Evolutionary conservation across 1,139 yeast species (phyloP).

Genomic region (Yamadazyma sp.): DNA sequence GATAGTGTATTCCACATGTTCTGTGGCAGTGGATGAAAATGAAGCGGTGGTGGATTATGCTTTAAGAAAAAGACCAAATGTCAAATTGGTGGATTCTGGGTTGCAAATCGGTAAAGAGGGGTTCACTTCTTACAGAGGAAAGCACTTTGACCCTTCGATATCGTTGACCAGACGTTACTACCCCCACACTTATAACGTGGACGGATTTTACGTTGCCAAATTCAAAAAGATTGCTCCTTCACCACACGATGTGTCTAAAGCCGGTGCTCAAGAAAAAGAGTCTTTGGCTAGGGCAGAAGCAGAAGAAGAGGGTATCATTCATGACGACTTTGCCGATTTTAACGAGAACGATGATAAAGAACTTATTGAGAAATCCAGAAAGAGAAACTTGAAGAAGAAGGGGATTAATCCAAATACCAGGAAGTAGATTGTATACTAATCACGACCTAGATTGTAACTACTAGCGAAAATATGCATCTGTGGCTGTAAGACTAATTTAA

Average conservation of each 20-base stretch:
- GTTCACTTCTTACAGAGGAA: slow-evolving; percentile 90
- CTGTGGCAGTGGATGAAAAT: slow-evolving; percentile 97
- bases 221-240: slow-evolving; percentile 89
- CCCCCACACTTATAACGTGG: slow-evolving; percentile 98
- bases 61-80: slow-evolving; percentile 93
- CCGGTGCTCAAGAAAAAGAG: slow-evolving; percentile 89
- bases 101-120: slow-evolving; percentile 95
- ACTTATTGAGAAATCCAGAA: slow-evolving; percentile 72
- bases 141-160: slow-evolving; percentile 76
- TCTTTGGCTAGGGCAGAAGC: slow-evolving; percentile 74
- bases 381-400: slow-evolving; percentile 70
- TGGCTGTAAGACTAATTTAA: too few relatives aligned
- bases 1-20: slow-evolving; percentile 96
- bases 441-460: too few relatives aligned
- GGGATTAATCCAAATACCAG: slow-evolving; percentile 67
- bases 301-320: slow-evolving; percentile 76
- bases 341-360: slow-evolving; percentile 74
- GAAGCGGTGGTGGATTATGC: slow-evolving; percentile 99
- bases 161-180: slow-evolving; percentile 90
- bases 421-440: neutral
- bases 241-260: slow-evolving; percentile 78
- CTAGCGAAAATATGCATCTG: too few relatives aligned
- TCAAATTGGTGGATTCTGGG: slow-evolving; percentile 91
- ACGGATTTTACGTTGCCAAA: slow-evolving; percentile 97
- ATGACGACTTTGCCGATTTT: slow-evolving; percentile 83